Evolutionary conservation across 805 yeast species (phyloP).

Genomic region (Schwanniomyces polymorphus): DNA sequence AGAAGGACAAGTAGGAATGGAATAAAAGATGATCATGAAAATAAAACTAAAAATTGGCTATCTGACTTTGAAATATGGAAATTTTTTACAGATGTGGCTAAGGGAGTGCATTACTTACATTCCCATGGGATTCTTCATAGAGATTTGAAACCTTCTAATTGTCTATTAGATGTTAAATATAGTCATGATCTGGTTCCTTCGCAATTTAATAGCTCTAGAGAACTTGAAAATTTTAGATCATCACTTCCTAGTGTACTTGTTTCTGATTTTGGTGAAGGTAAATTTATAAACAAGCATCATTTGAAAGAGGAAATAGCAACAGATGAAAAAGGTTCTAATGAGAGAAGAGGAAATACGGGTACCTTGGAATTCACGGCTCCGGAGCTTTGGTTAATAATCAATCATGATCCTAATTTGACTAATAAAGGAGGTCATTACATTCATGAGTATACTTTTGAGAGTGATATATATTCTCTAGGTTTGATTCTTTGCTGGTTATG

Average conservation of each 20-base stretch:
- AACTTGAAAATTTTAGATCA: slow-evolving; percentile 14
- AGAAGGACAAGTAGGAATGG: slow-evolving; percentile 10
- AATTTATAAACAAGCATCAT: slow-evolving; percentile 57
- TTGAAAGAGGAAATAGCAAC: slow-evolving; percentile 7
- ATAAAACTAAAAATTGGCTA: slow-evolving; percentile 30
- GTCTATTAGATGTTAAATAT: slow-evolving; percentile 53
- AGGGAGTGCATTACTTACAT: slow-evolving; percentile 75
- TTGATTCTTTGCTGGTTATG: slow-evolving; percentile 77
- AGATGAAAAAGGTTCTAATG: slow-evolving; percentile 24
- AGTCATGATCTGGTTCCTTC: slow-evolving; percentile 1
- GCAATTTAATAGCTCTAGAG: slow-evolving; percentile 1
- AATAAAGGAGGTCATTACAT: slow-evolving; percentile 29
- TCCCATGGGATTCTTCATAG: slow-evolving; percentile 77
- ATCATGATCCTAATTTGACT: slow-evolving; percentile 15
- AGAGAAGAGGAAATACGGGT: slow-evolving; percentile 83
- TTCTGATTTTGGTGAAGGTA: slow-evolving; percentile 90
- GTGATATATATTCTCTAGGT: slow-evolving; percentile 84
- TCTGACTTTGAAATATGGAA: slow-evolving; percentile 62
- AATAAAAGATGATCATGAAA: slow-evolving; percentile 13
- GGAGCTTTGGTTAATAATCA: slow-evolving; percentile 52
- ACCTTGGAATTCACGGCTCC: slow-evolving; percentile 90
- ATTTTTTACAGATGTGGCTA: slow-evolving; percentile 64
- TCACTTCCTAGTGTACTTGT: slow-evolving; percentile 70
- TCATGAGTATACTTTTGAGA: slow-evolving; percentile 63
- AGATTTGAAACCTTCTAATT: slow-evolving; percentile 87